Evolutionary conservation across 768 basidiomycete genomes (phyloP).

Genomic region (Leccinum variicolor): DNA sequence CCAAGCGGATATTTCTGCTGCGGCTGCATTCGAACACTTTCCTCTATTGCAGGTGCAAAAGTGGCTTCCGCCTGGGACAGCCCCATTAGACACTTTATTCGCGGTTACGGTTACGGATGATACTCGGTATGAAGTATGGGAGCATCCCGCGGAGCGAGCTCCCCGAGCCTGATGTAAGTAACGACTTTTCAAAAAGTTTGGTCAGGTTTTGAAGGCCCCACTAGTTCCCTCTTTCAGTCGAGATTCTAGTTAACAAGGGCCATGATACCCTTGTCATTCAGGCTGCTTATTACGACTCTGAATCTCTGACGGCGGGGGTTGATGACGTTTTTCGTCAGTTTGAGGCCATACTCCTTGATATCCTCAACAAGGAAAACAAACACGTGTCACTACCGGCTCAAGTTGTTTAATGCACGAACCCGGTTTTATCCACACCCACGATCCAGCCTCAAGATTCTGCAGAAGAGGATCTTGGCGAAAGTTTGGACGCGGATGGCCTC

Average conservation of each 20-base stretch:
- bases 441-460: not conserved
- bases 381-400: not conserved
- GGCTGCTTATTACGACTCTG: slow-evolving; percentile 22
- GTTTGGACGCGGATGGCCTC: slow-evolving; percentile 1
- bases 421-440: not conserved
- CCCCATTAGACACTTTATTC: slow-evolving; percentile 31
- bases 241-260: slow-evolving; percentile 23
- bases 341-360: slow-evolving; percentile 21
- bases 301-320: slow-evolving; percentile 14
- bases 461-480: not conserved
- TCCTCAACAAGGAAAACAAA: slow-evolving; percentile 10
- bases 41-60: slow-evolving; percentile 30
- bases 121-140: slow-evolving; percentile 18
- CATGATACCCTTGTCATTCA: slow-evolving; percentile 16
- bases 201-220: not conserved
- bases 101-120: slow-evolving; percentile 27
- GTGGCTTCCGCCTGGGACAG: slow-evolving; percentile 24
- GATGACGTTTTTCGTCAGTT: slow-evolving; percentile 21
- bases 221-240: slow-evolving; percentile 23
- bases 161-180: slow-evolving; percentile 31
- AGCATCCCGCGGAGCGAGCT: slow-evolving; percentile 27
- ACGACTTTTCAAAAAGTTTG: not conserved
- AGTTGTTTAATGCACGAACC: not conserved
- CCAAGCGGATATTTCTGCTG: slow-evolving; percentile 27
- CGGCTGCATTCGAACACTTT: slow-evolving; percentile 29